Evolutionary conservation across 2,329 filamentous ascomycete species (phyloP).

Genomic region (Coleophoma crateriformis): DNA sequence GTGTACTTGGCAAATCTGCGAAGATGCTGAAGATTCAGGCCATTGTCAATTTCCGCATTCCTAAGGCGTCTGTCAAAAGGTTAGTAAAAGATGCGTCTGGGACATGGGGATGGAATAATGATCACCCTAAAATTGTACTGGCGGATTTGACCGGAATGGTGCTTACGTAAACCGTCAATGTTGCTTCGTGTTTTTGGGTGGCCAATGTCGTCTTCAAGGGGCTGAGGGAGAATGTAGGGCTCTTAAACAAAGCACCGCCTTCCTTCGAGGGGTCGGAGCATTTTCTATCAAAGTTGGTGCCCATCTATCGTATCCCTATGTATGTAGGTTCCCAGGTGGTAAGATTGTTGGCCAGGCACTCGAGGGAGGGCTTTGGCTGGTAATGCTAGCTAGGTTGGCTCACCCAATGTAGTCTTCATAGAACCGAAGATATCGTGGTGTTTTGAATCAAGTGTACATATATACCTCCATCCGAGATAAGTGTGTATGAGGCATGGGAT

Average conservation of each 20-base stretch:
- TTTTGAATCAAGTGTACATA: no score
- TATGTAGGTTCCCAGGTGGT: background rate
- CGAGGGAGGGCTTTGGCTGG: no score
- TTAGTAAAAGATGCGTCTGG: slow-evolving; percentile 34
- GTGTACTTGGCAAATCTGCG: slow-evolving; percentile 69
- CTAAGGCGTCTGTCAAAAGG: slow-evolving; percentile 33
- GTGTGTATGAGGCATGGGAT: no score
- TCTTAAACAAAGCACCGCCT: background rate
- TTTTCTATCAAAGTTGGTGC: background rate
- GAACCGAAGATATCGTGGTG: no score
- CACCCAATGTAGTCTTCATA: no score
- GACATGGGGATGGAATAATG: background rate
- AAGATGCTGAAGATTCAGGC: slow-evolving; percentile 64
- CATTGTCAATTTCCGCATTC: slow-evolving; percentile 52
- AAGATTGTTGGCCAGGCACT: no score
- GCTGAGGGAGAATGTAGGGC: slow-evolving; percentile 32
- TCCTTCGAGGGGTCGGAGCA: background rate
- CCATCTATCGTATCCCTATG: slow-evolving; percentile 2
- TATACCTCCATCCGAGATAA: no score
- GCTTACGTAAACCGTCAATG: slow-evolving; percentile 64
- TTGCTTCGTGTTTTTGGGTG: slow-evolving; percentile 50
- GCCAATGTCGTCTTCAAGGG: slow-evolving; percentile 62
- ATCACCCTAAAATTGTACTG: slow-evolving; percentile 68
- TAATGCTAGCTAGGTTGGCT: no score
- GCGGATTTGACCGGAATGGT: slow-evolving; percentile 67